phyloP scores from a whole-genome alignment of 1,139 yeast species.

The Suhomyces bokatorum region DNA sequence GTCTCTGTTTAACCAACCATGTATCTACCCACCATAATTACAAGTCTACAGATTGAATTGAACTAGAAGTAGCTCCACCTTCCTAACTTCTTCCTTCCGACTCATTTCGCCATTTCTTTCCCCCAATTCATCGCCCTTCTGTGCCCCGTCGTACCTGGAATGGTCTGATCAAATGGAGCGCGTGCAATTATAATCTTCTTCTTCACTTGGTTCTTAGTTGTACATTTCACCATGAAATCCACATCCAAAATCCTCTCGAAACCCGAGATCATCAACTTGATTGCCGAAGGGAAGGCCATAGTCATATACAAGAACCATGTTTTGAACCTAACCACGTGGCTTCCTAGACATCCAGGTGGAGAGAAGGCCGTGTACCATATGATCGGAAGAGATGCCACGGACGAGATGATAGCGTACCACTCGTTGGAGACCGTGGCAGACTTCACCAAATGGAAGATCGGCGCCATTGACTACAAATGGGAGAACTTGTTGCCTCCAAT shows the following conservation, averaged over 20 bases:
- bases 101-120: no score
- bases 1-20: no score
- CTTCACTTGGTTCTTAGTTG: no score
- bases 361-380: constrained; percentile 79
- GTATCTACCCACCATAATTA: no score
- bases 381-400: constrained; percentile 89
- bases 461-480: constrained; percentile 65
- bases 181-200: neutral
- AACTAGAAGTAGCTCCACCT: no score
- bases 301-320: constrained; percentile 66
- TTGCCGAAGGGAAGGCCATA: constrained; percentile 67
- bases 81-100: no score
- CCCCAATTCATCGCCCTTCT: no score
- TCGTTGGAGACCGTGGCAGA: constrained; percentile 52
- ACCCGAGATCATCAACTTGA: constrained; percentile 41
- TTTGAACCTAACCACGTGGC: constrained; percentile 69
- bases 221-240: neutral
- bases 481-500: constrained; percentile 80
- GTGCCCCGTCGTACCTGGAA: neutral
- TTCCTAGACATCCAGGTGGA: constrained; percentile 83
- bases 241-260: constrained; percentile 18
- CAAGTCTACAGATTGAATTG: no score
- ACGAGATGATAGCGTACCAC: constrained; percentile 86
- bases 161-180: constrained; percentile 3
- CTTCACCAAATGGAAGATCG: constrained; percentile 62